phyloP scores from a whole-genome alignment of 2,329 filamentous ascomycete species.

The Aspergillus persii region DNA sequence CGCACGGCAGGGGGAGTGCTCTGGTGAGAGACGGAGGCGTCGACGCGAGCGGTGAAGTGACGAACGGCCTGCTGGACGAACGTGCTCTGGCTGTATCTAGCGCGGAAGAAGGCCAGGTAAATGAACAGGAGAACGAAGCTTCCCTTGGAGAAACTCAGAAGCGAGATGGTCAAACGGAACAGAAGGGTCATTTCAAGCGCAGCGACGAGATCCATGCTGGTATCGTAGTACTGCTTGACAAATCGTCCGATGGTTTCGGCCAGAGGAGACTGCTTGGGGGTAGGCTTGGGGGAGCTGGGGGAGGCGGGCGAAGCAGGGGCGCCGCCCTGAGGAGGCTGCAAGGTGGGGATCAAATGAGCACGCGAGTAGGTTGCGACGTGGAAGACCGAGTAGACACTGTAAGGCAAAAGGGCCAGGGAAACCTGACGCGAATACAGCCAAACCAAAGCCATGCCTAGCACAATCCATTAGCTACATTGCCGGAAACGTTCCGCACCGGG shows the following conservation, averaged over 20 bases:
- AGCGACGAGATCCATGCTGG: constrained; percentile 90
- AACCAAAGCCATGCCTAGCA: constrained; percentile 80
- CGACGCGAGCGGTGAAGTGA: constrained; percentile 70
- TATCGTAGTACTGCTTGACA: constrained; percentile 97
- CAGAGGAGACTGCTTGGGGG: constrained; percentile 57
- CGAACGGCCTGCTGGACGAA: constrained; percentile 85
- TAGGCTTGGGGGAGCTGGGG: constrained; percentile 51
- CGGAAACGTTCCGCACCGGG: not conserved
- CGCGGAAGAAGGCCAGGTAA: constrained; percentile 91
- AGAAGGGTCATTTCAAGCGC: constrained; percentile 84
- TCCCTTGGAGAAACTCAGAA: constrained; percentile 82
- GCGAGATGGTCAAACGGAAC: constrained; percentile 76
- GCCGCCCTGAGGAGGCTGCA: constrained; percentile 62
- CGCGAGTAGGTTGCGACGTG: constrained; percentile 96
- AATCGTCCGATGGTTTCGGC: constrained; percentile 86
- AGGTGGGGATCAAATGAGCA: constrained; percentile 83
- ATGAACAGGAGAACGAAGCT: constrained; percentile 83
- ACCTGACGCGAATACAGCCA: constrained; percentile 93
- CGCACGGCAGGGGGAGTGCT: constrained; percentile 77
- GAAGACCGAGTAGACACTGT: constrained; percentile 96
- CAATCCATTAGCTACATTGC: constrained; percentile 8
- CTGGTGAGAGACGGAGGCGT: constrained; percentile 81
- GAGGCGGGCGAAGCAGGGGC: constrained; percentile 56
- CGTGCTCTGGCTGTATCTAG: constrained; percentile 82
- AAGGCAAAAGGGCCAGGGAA: constrained; percentile 85